phyloP scores from a whole-genome alignment of 768 basidiomycete species.

The Tricholoma flavovirens region DNA sequence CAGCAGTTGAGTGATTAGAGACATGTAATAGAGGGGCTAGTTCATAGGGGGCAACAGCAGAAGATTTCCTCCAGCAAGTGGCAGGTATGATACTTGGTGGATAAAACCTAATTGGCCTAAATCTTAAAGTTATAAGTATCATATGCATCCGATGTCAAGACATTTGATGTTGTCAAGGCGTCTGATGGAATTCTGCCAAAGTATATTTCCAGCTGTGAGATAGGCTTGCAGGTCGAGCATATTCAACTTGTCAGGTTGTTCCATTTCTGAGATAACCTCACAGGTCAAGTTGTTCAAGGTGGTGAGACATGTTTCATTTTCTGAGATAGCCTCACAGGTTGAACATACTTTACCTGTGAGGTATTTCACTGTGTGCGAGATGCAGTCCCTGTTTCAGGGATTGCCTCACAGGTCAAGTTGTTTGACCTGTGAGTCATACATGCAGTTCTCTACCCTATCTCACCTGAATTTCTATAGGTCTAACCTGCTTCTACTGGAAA shows the following conservation, averaged over 20 bases:
- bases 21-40: too few species aligned
- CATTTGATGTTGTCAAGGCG: neutral
- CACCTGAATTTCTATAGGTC: too few species aligned
- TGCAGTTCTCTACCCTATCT: too few species aligned
- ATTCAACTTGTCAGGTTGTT: neutral
- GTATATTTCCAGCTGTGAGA: neutral
- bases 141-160: neutral
- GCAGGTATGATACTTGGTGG: neutral
- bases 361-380: too few species aligned
- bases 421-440: too few species aligned
- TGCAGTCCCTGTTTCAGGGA: too few species aligned
- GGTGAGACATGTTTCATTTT: neutral
- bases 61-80: neutral
- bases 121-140: neutral
- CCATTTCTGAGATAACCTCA: neutral
- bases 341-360: too few species aligned
- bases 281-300: neutral
- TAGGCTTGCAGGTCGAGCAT: neutral
- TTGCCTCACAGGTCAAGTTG: too few species aligned
- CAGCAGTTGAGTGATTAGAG: too few species aligned
- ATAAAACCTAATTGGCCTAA: neutral
- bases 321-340: too few species aligned
- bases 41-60: too few species aligned
- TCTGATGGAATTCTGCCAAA: neutral
- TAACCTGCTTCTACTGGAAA: too few species aligned